A percentile compares a stretch with the other conserved stretches of the same genome.
phyloP scores from a whole-genome alignment of 139 green algal species.

The Chlorella sp. region DNA sequence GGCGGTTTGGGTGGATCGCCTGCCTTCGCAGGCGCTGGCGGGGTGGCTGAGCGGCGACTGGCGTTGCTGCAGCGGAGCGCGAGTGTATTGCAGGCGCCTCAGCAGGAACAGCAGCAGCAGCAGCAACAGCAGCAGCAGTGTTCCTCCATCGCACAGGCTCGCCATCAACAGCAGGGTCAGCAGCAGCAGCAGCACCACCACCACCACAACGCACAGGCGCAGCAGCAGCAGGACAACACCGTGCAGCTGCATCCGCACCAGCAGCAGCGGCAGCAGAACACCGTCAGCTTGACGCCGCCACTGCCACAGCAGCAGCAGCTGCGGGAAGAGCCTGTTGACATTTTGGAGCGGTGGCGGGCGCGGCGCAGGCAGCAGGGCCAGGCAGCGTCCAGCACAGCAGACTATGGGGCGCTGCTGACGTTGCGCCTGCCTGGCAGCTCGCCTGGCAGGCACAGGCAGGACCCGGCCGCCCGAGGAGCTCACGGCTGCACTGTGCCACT shows the following conservation, averaged over 20 bases:
- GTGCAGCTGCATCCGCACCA: background rate
- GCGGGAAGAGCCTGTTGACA: background rate
- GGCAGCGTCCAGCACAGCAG: background rate
- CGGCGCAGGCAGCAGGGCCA: constrained; percentile 1
- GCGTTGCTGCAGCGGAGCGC: background rate
- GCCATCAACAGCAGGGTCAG: background rate
- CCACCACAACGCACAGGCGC: background rate
- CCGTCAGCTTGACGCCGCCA: background rate
- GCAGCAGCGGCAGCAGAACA: background rate
- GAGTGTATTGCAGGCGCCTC: background rate
- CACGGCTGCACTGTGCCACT: background rate
- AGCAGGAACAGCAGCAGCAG: background rate
- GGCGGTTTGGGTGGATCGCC: too few species aligned
- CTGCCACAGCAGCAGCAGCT: background rate
- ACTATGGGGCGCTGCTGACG: background rate
- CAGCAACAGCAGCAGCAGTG: background rate
- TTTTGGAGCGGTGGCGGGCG: constrained; percentile 21
- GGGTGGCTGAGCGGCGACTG: background rate
- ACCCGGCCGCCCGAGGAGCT: too few species aligned
- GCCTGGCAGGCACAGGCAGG: background rate
- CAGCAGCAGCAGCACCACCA: background rate
- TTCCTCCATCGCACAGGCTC: background rate
- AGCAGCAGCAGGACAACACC: background rate
- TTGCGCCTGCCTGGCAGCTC: background rate
- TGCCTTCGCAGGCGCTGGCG: too few species aligned